Base-by-base conservation (phyloP, 345 rosid species). In the Streptanthus diversifolius region DNA sequence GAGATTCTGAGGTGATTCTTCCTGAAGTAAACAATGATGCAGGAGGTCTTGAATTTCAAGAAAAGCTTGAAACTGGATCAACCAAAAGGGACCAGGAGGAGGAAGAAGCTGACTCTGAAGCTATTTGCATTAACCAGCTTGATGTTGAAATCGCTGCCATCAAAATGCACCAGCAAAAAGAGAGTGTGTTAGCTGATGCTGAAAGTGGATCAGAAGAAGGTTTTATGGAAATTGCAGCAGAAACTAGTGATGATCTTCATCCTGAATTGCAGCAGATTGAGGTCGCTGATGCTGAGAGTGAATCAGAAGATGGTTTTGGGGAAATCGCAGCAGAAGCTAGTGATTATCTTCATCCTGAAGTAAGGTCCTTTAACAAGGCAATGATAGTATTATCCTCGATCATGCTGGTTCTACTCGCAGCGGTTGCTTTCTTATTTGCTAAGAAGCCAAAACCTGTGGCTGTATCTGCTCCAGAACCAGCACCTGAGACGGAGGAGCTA, bases 381-480 rank as follows among this genome's bases (percentile, higher is more conserved):
- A 17, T 68, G 27, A 15, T 32, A 8, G 74, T 74, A 10, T 71
- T 80, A 75, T 48, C 82, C 62, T 72, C 79, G 8, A 70, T 79
- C 17, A 58, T 79, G 29, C 41, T 83, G 45, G 67, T 82, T 73
- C 72, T 87, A 49, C 64, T 83, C 8, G 82, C 81, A 66, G 74
- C 53, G 12, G 57, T 60, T 43, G 60, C 84, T 71, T 75, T 80
- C 59, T 27, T 77, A 43, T 60, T 55, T 59, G 2, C 66, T 61
- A 87, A 63, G 66, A 83, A 62, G 75, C 65, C 13, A 58, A 74
- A 58, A 43, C 22, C 19, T 11, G 56, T 30, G 43, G 37, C 53
- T 65, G 66, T 25, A 47, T 27, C 54, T 49, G 32, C 18, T 37
- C 40, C 52, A 51, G 11, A 18, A 71, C 67, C 47, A 25, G 30